Conservation (phyloP, 495 filamentous ascomycete genomes). For the Aspergillus taichungensis region DNA sequence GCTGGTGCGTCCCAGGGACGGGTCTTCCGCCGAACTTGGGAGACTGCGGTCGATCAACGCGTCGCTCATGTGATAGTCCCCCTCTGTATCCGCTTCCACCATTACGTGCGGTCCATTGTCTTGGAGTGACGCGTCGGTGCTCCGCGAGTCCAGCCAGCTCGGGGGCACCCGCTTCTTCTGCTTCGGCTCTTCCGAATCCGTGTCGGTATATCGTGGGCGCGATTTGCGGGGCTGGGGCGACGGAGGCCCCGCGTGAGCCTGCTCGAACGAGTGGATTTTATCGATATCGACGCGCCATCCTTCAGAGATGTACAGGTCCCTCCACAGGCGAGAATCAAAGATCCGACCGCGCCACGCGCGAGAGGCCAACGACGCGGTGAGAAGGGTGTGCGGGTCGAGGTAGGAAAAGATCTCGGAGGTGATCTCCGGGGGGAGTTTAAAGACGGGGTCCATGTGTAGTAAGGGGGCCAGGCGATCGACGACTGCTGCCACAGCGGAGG, state of each 20-base stretch:
- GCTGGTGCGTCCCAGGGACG: not conserved
- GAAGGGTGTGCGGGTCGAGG: slow-evolving; percentile 64
- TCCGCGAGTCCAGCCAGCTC: slow-evolving; percentile 30
- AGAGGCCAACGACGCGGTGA: slow-evolving; percentile 69
- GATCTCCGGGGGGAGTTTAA: slow-evolving; percentile 78
- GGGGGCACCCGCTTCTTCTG: slow-evolving; percentile 44
- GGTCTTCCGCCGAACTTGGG: slow-evolving; percentile 4
- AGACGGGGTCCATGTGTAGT: slow-evolving; percentile 85
- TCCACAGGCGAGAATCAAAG: slow-evolving; percentile 81
- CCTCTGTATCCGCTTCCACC: slow-evolving; percentile 38
- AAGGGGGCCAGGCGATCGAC: slow-evolving; percentile 67
- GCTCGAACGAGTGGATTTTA: slow-evolving; percentile 62
- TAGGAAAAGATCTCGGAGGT: slow-evolving; percentile 82
- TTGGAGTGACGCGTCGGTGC: not conserved
- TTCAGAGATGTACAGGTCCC: slow-evolving; percentile 66
- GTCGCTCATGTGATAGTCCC: slow-evolving; percentile 41
- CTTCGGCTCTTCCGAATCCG: slow-evolving; percentile 39
- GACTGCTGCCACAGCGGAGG: slow-evolving; percentile 65
- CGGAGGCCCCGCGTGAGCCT: slow-evolving; percentile 37
- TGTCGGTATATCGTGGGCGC: slow-evolving; percentile 33
- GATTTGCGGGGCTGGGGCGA: slow-evolving; percentile 39
- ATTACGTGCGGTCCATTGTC: slow-evolving; percentile 5
- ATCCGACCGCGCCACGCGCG: slow-evolving; percentile 73
- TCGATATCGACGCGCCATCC: slow-evolving; percentile 69
- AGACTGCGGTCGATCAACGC: slow-evolving; percentile 18